Conservation (phyloP, 768 basidiomycete species). For the Tulasnella sp. region DNA sequence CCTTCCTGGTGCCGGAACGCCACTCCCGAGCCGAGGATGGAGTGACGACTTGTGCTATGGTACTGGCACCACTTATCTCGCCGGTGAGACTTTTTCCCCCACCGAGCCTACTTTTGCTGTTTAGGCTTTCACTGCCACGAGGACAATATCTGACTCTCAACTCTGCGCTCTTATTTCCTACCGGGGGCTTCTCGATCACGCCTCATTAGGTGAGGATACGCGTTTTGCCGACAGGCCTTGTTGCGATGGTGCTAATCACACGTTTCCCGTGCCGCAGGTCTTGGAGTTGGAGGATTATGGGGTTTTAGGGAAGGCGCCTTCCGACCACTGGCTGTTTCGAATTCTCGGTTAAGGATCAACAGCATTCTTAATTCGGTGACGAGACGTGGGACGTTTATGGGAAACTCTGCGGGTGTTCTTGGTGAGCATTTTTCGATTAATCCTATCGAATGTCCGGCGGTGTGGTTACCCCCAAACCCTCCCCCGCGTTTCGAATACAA, state of each 20-base stretch:
- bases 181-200: constrained; percentile 26
- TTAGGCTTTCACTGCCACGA: constrained; percentile 38
- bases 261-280: constrained; percentile 49
- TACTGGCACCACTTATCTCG: constrained; percentile 96
- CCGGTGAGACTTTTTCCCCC: constrained; percentile 59
- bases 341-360: constrained; percentile 86
- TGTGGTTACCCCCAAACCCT: background rate
- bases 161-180: constrained; percentile 33
- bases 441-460: background rate
- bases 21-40: constrained; percentile 94
- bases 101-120: constrained; percentile 37
- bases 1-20: constrained; percentile 81
- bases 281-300: constrained; percentile 91
- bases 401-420: constrained; percentile 95
- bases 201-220: constrained; percentile 25
- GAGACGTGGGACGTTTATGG: constrained; percentile 92
- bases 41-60: constrained; percentile 99
- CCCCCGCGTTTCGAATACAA: background rate
- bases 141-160: constrained; percentile 31
- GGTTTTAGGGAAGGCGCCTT: constrained; percentile 89
- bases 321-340: constrained; percentile 79
- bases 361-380: constrained; percentile 95
- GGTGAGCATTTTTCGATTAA: constrained; percentile 50
- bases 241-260: background rate
- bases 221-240: constrained; percentile 17